phyloP scores from a whole-genome alignment of 2,329 filamentous ascomycete genomes.

The Hirsutella thompsonii region DNA sequence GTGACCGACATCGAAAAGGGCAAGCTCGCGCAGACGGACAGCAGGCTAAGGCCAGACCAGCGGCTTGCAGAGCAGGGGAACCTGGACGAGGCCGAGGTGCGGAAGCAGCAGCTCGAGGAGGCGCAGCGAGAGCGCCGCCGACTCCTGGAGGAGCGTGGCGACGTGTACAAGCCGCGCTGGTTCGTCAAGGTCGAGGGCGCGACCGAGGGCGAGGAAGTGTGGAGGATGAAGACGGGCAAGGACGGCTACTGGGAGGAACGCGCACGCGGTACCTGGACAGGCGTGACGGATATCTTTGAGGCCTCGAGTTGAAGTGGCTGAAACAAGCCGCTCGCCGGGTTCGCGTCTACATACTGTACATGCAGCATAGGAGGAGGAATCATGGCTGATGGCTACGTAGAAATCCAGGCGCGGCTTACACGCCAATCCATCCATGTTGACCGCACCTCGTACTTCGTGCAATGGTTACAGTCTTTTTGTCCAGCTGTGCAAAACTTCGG shows the following conservation, averaged over 20 bases:
- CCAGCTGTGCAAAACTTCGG: too few relatives aligned
- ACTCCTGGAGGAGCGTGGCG: conserved; percentile 62
- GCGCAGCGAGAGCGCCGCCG: conserved; percentile 63
- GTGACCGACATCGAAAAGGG: conserved; percentile 66
- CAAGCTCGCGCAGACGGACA: conserved; percentile 70
- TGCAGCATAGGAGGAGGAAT: too few relatives aligned
- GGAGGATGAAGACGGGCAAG: conserved; percentile 66
- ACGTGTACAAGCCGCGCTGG: conserved; percentile 67
- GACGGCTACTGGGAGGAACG: conserved; percentile 93
- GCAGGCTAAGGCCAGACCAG: conserved; percentile 76
- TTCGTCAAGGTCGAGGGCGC: conserved; percentile 59
- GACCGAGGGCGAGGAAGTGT: conserved; percentile 51
- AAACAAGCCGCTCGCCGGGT: too few relatives aligned
- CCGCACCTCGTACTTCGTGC: too few relatives aligned
- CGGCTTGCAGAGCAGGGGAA: conserved; percentile 70
- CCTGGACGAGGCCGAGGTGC: conserved; percentile 68
- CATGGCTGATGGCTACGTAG: too few relatives aligned
- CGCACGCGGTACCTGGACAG: conserved; percentile 51
- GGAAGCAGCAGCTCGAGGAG: conserved; percentile 79
- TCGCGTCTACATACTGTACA: too few relatives aligned
- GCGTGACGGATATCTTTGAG: conserved; percentile 37
- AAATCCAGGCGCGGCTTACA: too few relatives aligned
- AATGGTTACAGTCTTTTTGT: too few relatives aligned
- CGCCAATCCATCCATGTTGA: too few relatives aligned
- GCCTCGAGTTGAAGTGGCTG: conserved; percentile 2